Percentiles rank a stretch among this genome's conserved stretches.
phyloP scores from a whole-genome alignment of 2,329 filamentous ascomycete genomes.

The Claviceps africana region DNA sequence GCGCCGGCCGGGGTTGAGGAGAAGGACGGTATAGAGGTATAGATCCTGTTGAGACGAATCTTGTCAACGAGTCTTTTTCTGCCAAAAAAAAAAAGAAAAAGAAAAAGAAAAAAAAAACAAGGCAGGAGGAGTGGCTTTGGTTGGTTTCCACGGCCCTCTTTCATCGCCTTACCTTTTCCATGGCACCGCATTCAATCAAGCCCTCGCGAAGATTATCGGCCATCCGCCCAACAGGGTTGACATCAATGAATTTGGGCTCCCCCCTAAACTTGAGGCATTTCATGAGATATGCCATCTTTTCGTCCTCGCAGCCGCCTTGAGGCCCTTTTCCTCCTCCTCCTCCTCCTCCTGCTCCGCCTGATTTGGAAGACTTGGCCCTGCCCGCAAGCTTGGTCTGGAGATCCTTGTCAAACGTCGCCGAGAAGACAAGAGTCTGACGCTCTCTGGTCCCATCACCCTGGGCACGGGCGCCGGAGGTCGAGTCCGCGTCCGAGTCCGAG shows the following conservation, averaged over 20 bases:
- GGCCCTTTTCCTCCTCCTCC: too few relatives aligned
- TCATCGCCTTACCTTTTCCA: conserved; percentile 58
- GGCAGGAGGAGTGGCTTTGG: too few relatives aligned
- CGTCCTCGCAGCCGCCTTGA: conserved; percentile 45
- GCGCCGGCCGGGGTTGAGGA: conserved; percentile 67
- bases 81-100: too few relatives aligned
- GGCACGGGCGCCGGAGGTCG: conserved; percentile 8
- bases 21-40: conserved; percentile 76
- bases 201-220: conserved; percentile 75
- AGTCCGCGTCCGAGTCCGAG: conserved; percentile 21
- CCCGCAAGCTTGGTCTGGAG: conserved; percentile 83
- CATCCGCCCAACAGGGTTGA: conserved; percentile 82
- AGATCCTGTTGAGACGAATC: conserved; percentile 49
- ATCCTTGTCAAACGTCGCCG: conserved; percentile 84
- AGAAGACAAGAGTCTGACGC: conserved; percentile 88
- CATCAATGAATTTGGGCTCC: conserved; percentile 80
- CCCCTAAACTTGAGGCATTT: conserved; percentile 80
- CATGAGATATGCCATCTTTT: conserved; percentile 86
- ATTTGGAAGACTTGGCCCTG: conserved; percentile 41
- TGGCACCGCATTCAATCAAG: conserved; percentile 78
- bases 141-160: too few relatives aligned
- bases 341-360: conserved; percentile 20
- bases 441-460: conserved; percentile 33
- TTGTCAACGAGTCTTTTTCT: conserved; percentile 4
- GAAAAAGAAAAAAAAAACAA: too few relatives aligned